Evolutionary conservation across 176 grass and related monocot genomes (phyloP).

Genomic region (Aegilops sharonensis): DNA sequence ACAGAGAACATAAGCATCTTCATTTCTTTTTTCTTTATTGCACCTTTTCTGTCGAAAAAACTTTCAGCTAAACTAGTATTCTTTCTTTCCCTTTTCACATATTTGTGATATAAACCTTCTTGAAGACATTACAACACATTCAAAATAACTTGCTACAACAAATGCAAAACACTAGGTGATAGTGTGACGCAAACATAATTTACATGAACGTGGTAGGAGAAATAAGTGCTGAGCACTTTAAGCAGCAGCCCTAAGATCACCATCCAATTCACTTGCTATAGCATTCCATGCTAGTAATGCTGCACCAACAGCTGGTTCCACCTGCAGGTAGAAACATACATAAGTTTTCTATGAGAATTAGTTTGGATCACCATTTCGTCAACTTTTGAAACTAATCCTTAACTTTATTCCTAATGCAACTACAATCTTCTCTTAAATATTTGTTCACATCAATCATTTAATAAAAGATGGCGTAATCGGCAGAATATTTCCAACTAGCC

Average conservation of each 20-base stretch:
- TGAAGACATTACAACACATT: conserved; percentile 30
- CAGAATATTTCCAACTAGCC: not conserved
- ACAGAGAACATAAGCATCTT: not conserved
- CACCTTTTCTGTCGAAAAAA: conserved; percentile 2
- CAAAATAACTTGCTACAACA: conserved; percentile 29
- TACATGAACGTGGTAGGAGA: conserved; percentile 22
- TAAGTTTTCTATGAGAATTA: conserved; percentile 4
- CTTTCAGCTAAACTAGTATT: conserved; percentile 16
- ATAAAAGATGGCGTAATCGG: not conserved
- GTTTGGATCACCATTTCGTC: not conserved
- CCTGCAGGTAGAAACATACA: conserved; percentile 44
- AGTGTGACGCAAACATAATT: conserved; percentile 27
- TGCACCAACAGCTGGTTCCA: conserved; percentile 76
- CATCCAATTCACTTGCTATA: conserved; percentile 46
- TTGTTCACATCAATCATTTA: not conserved
- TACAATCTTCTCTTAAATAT: not conserved
- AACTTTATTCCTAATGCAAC: not conserved
- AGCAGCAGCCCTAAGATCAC: conserved; percentile 6
- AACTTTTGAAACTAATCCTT: not conserved
- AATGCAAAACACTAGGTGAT: conserved; percentile 29
- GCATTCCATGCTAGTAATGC: conserved; percentile 69
- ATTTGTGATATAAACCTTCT: conserved; percentile 15
- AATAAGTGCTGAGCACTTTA: not conserved
- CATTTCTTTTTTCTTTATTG: not conserved
- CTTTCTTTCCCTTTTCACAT: not conserved